phyloP scores from a whole-genome alignment of 257 asterid genomes.

The Haberlea rhodopensis region DNA sequence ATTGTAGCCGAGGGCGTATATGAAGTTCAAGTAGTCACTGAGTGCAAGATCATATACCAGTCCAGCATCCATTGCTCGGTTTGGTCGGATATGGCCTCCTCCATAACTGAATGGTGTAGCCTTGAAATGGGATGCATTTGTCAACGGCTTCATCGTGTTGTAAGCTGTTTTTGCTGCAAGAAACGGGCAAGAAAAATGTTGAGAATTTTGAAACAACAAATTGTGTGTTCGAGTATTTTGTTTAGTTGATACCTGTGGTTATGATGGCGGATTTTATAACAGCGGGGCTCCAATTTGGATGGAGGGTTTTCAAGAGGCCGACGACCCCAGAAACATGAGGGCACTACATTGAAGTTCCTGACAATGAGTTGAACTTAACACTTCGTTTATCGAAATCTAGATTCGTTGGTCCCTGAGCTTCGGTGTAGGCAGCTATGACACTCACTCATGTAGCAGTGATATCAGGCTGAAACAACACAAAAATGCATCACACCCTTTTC shows the following conservation, averaged over 20 bases:
- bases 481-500: background rate
- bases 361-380: constrained; percentile 52
- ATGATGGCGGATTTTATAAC: constrained; percentile 87
- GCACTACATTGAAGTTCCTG: constrained; percentile 98
- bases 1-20: constrained; percentile 67
- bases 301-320: constrained; percentile 76
- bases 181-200: background rate
- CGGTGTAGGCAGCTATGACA: constrained; percentile 76
- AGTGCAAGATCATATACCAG: constrained; percentile 60
- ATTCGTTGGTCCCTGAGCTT: constrained; percentile 68
- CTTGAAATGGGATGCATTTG: constrained; percentile 45
- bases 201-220: background rate
- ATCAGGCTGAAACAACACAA: constrained; percentile 65
- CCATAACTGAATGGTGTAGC: constrained; percentile 87
- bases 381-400: constrained; percentile 60
- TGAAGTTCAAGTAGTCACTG: constrained; percentile 57
- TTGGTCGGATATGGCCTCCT: constrained; percentile 83
- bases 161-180: constrained; percentile 66
- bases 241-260: constrained; percentile 57
- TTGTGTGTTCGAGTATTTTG: background rate
- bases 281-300: constrained; percentile 93
- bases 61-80: constrained; percentile 94
- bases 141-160: constrained; percentile 51
- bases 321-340: constrained; percentile 88
- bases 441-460: constrained; percentile 95